Percentiles rank a stretch among this genome's conserved stretches.
Conservation (phyloP, 2,329 filamentous ascomycete species). For the Alternaria rosae region DNA sequence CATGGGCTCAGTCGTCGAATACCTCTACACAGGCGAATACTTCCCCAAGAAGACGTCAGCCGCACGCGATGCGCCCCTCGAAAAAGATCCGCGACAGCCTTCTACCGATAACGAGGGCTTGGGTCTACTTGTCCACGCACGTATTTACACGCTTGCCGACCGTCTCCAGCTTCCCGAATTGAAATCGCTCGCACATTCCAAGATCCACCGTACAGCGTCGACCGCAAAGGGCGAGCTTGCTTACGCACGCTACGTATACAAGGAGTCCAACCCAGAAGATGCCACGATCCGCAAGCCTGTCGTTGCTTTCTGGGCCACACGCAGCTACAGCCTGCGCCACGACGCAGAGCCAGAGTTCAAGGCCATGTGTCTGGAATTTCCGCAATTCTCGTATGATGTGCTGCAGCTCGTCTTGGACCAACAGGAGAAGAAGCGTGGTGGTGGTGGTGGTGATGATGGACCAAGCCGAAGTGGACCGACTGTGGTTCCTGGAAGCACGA, state of each 20-base stretch:
- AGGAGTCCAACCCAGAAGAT: constrained; percentile 74
- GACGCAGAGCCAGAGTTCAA: constrained; percentile 89
- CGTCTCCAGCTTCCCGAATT: constrained; percentile 72
- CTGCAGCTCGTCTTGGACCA: constrained; percentile 69
- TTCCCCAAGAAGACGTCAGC: constrained; percentile 71
- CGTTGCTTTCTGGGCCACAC: constrained; percentile 87
- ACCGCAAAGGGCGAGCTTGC: constrained; percentile 89
- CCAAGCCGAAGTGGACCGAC: constrained; percentile 42
- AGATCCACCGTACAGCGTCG: constrained; percentile 90
- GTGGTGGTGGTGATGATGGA: constrained; percentile 24
- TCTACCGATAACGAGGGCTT: constrained; percentile 77
- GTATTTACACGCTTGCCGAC: constrained; percentile 86
- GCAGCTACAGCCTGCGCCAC: constrained; percentile 80
- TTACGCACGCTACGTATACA: constrained; percentile 91
- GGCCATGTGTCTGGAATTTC: constrained; percentile 83
- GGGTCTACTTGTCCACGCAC: constrained; percentile 86
- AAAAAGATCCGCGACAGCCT: constrained; percentile 71
- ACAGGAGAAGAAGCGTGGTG: constrained; percentile 54
- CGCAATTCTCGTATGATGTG: constrained; percentile 92
- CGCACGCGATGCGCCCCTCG: constrained; percentile 70
- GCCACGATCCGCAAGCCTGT: constrained; percentile 78
- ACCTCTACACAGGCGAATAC: constrained; percentile 85
- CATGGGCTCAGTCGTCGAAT: constrained; percentile 81
- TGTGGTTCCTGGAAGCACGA: constrained; percentile 46
- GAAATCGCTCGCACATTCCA: constrained; percentile 79